Evolutionary conservation across 148 eudicot genomes (phyloP).

Genomic region (Selenicereus undatus): DNA sequence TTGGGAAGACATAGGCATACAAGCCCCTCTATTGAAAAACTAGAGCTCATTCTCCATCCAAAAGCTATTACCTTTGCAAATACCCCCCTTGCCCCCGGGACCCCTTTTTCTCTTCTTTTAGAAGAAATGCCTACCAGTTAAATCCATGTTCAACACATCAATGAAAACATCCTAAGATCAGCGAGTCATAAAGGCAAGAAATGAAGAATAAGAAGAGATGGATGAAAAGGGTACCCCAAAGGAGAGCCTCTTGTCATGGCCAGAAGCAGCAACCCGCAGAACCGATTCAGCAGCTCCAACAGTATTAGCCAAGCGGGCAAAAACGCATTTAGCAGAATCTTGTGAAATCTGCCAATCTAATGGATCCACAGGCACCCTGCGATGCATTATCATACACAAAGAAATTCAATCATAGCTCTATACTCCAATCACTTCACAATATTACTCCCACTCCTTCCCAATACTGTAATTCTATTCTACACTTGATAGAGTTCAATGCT

Average conservation of each 20-base stretch:
- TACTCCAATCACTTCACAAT: background rate
- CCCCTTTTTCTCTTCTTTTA: background rate
- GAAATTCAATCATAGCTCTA: background rate
- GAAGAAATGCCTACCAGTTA: too few relatives aligned
- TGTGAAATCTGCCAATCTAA: slow-evolving; percentile 97
- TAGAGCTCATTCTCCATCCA: too few relatives aligned
- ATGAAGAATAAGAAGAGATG: background rate
- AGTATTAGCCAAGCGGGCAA: slow-evolving; percentile 91
- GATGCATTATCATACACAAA: background rate
- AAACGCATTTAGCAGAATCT: slow-evolving; percentile 62
- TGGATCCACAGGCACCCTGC: slow-evolving; percentile 93
- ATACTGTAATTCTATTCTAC: background rate
- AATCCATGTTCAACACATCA: background rate
- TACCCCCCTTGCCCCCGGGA: background rate
- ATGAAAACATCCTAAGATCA: background rate
- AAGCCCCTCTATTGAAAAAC: too few relatives aligned
- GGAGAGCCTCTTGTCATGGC: slow-evolving; percentile 89
- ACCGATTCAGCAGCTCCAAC: slow-evolving; percentile 99
- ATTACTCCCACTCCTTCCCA: background rate
- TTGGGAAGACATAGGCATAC: background rate
- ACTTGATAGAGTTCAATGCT: background rate
- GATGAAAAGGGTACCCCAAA: slow-evolving; percentile 43
- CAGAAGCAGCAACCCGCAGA: slow-evolving; percentile 91
- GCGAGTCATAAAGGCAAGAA: too few relatives aligned
- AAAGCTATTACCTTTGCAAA: too few relatives aligned